These are phyloP conservation scores for Arthrobotrys iridis DNA, from an alignment of 2,329 filamentous ascomycete genomes.

Conservation along the genomic window DNA sequence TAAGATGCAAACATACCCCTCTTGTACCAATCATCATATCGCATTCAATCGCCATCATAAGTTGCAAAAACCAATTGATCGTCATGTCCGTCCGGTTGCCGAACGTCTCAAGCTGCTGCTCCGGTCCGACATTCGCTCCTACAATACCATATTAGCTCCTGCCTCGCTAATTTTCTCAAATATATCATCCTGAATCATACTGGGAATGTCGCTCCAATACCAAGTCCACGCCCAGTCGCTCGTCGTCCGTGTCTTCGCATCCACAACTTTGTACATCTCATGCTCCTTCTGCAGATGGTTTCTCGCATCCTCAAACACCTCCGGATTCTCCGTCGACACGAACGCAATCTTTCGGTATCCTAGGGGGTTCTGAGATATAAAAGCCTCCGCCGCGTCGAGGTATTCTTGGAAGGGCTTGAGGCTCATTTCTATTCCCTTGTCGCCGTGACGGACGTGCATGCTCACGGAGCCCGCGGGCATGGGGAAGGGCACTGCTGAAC, in stretches of 20 bases:
- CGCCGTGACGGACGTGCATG: conserved; percentile 57
- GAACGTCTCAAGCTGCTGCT: conserved; percentile 56
- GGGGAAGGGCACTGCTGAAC: conserved; percentile 52
- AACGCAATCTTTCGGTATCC: conserved; percentile 55
- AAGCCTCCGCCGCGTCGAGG: conserved; percentile 47
- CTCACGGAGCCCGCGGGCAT: conserved; percentile 55
- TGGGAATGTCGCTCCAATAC: conserved; percentile 57
- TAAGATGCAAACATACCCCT: conserved; percentile 50
- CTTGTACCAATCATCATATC: conserved; percentile 56
- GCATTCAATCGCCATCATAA: conserved; percentile 57
- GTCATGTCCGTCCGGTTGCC: conserved; percentile 58
- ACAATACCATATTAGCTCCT: conserved; percentile 13
- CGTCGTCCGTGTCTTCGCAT: conserved; percentile 39
- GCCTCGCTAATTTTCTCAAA: not conserved
- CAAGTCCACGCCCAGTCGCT: conserved; percentile 55
- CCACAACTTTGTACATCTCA: conserved; percentile 38
- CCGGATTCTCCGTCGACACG: conserved; percentile 56
- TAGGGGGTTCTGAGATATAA: conserved; percentile 55
- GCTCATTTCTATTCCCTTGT: conserved; percentile 56
- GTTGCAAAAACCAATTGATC: conserved; percentile 58
- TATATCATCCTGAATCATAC: conserved; percentile 35
- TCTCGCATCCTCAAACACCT: conserved; percentile 50
- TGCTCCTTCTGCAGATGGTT: conserved; percentile 38
- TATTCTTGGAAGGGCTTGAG: conserved; percentile 54
- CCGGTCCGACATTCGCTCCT: conserved; percentile 55